Base-by-base conservation (phyloP, 2,329 filamentous ascomycete species). In the Byssochlamys sp. region DNA sequence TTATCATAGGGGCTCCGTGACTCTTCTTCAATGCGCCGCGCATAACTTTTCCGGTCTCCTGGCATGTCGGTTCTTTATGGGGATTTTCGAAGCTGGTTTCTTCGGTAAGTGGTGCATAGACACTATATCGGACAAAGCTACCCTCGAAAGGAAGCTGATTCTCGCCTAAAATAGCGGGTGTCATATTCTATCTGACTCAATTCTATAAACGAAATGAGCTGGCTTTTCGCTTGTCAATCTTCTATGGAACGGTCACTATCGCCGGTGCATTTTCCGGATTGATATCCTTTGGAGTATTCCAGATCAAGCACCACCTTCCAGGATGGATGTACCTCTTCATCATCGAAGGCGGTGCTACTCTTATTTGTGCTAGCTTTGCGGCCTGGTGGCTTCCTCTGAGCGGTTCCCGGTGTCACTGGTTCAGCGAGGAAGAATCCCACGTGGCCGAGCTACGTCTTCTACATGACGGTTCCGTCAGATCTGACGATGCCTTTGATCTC, bases 251-350 rank as follows among this genome's bases (percentile, higher is more conserved):
- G 3, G 52, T 54, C 12, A 58, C 25, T 27, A 60, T 51, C 55
- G 63, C 55, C 7, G 60, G 59, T 12, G 66, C 65, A 3, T 60
- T 67, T 24, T 61, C 58, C 10, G 65, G 65, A 4, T 50, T 66
- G 24, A 65, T 67, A 29, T 61, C 63, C 2, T 64, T 60, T 57
- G 60, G 61, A 14, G 66, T 67, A 1, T 67, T 67, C 53, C 62
- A 64, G 49, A 60, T 60, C 59, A 45, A 64, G 10, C 54, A 55
- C 51, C 52, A 56, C 0, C 55, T 64, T 4, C 48, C 39, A 51
- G 59, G 52, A 57, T 65, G 62, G 62, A 58, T 61, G 57, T 66
- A 64, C 31, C 57, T 68, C 3, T 67, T 66, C 49, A 59, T 68
- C 26, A 65, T 67, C 39, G 64, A 66, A 52, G 64, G 66, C 10